These are phyloP conservation scores for Pilaira anomala DNA, from an alignment of 192 early-diverging fungal genomes.

Conservation along the genomic window DNA sequence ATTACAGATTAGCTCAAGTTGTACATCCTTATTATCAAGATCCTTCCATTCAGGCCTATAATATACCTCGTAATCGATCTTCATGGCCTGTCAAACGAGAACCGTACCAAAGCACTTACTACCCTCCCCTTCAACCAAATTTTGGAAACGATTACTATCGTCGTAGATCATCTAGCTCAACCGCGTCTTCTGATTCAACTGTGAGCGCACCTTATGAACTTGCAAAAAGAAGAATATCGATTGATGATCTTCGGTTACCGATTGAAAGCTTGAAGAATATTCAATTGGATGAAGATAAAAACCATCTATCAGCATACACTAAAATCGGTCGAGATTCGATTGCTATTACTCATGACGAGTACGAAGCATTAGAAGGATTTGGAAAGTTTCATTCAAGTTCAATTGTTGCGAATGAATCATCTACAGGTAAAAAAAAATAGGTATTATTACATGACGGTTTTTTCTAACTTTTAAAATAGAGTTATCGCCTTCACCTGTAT, in stretches of 20 bases:
- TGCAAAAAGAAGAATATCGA: constrained; percentile 8
- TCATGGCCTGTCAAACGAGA: constrained; percentile 1
- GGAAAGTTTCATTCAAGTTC: constrained; percentile 2
- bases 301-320: neutral
- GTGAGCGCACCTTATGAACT: neutral
- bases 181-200: neutral
- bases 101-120: neutral
- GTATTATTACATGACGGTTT: too few species aligned
- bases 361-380: constrained; percentile 13
- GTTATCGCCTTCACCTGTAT: neutral
- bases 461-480: neutral
- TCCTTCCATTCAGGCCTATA: neutral
- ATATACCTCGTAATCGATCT: neutral
- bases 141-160: neutral
- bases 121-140: neutral
- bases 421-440: neutral
- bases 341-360: constrained; percentile 3
- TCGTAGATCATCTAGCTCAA: constrained; percentile 11
- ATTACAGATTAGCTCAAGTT: neutral
- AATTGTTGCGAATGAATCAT: neutral
- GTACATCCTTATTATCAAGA: neutral
- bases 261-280: constrained; percentile 6
- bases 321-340: neutral
- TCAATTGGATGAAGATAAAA: constrained; percentile 9
- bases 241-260: constrained; percentile 11